A percentile compares a stretch with the other conserved stretches of the same genome.
phyloP scores from a whole-genome alignment of 1,139 yeast genomes.

The Yamadazyma songkhlaensis region DNA sequence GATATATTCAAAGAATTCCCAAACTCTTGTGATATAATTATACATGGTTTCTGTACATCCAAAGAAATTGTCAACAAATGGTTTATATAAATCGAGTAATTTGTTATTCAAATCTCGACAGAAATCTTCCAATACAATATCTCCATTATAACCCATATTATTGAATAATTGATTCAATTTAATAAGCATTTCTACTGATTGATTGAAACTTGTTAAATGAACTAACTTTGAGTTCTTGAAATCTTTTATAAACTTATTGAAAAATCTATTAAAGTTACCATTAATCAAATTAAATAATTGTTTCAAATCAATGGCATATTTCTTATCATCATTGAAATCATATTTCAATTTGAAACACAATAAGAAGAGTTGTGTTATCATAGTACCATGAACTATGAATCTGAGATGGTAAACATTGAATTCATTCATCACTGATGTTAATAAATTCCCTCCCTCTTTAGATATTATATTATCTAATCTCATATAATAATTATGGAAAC shows the following conservation, averaged over 20 bases:
- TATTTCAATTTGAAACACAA: conserved; percentile 17
- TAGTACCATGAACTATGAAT: conserved; percentile 20
- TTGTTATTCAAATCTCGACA: conserved; percentile 9
- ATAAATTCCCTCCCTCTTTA: conserved; percentile 14
- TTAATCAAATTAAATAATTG: conserved; percentile 8
- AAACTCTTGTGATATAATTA: conserved; percentile 24
- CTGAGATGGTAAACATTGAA: conserved; percentile 16
- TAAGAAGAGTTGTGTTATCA: conserved; percentile 25
- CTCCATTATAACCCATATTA: conserved; percentile 5
- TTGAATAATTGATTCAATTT: conserved; percentile 9
- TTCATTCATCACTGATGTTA: conserved; percentile 11
- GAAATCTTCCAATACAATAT: conserved; percentile 8
- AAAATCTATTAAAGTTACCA: conserved; percentile 10
- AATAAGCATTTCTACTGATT: conserved; percentile 9
- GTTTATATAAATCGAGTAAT: conserved; percentile 14
- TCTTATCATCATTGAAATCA: neutral
- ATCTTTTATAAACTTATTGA: conserved; percentile 10
- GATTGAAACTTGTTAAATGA: conserved; percentile 10
- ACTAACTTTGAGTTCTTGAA: conserved; percentile 7
- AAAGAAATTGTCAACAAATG: conserved; percentile 22
- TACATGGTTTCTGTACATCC: conserved; percentile 30
- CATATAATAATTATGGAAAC: conserved; percentile 26
- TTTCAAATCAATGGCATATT: conserved; percentile 10
- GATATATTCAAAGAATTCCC: conserved; percentile 27
- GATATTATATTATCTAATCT: conserved; percentile 18